Percentiles rank a stretch among this genome's conserved stretches.
phyloP scores from a whole-genome alignment of 2,329 filamentous ascomycete genomes.

The Thelonectria blattea region DNA sequence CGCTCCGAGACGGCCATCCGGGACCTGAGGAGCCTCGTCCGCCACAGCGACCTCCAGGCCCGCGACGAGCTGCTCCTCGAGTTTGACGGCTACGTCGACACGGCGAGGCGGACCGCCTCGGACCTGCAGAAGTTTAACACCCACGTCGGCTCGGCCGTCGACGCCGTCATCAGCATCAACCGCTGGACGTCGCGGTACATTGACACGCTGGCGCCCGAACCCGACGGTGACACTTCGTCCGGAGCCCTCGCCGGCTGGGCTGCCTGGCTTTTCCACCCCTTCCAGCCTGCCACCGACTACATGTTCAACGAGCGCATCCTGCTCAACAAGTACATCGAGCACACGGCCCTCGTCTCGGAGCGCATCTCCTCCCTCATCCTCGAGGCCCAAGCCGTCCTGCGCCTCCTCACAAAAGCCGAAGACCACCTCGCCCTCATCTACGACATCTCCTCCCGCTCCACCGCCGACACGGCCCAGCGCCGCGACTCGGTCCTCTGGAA shows the following conservation, averaged over 20 bases:
- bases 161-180: slow-evolving; percentile 76
- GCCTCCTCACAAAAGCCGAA: slow-evolving; percentile 71
- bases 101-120: slow-evolving; percentile 66
- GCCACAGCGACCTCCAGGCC: slow-evolving; percentile 70
- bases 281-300: slow-evolving; percentile 60
- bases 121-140: slow-evolving; percentile 79
- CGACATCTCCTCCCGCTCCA: slow-evolving; percentile 69
- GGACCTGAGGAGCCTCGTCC: slow-evolving; percentile 75
- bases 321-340: slow-evolving; percentile 76
- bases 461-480: slow-evolving; percentile 61
- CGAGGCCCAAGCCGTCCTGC: slow-evolving; percentile 72
- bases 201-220: slow-evolving; percentile 59
- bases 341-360: slow-evolving; percentile 72
- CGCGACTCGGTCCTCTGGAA: slow-evolving; percentile 71
- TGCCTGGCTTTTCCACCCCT: slow-evolving; percentile 63
- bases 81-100: slow-evolving; percentile 77
- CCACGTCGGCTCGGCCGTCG: slow-evolving; percentile 75
- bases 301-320: slow-evolving; percentile 61
- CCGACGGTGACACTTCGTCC: slow-evolving; percentile 40
- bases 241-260: slow-evolving; percentile 44
- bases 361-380: slow-evolving; percentile 71
- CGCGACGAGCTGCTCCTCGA: slow-evolving; percentile 76
- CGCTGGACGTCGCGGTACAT: slow-evolving; percentile 76
- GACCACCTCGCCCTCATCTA: slow-evolving; percentile 73
- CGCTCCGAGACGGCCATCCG: slow-evolving; percentile 75